Percentiles rank a stretch among this genome's conserved stretches.
Evolutionary conservation across 116 monocot species (phyloP).

Genomic region (Papilionanthe hybrid): DNA sequence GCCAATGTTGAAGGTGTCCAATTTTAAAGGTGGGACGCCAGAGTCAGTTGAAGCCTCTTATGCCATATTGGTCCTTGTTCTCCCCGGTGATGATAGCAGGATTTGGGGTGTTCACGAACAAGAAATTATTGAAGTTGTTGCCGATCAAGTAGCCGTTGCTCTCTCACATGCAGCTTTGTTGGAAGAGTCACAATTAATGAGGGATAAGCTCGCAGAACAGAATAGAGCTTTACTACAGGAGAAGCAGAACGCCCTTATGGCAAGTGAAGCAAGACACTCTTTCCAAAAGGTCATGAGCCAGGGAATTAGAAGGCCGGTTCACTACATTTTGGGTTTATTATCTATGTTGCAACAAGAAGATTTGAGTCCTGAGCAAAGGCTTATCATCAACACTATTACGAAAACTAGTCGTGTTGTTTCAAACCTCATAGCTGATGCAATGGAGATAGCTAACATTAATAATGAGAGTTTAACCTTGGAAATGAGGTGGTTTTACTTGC

Average conservation of each 20-base stretch:
- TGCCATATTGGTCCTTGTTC: slow-evolving; percentile 50
- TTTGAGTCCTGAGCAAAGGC: slow-evolving; percentile 35
- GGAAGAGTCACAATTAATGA: slow-evolving; percentile 49
- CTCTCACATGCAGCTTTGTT: slow-evolving; percentile 57
- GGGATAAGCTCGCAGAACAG: slow-evolving; percentile 43
- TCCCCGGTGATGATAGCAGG: slow-evolving; percentile 22
- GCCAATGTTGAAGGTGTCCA: slow-evolving; percentile 30
- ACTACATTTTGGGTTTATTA: slow-evolving; percentile 27
- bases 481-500: slow-evolving; percentile 35
- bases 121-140: slow-evolving; percentile 58
- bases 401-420: slow-evolving; percentile 36
- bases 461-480: slow-evolving; percentile 28
- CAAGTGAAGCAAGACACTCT: slow-evolving; percentile 36
- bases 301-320: slow-evolving; percentile 36
- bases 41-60: slow-evolving; percentile 23
- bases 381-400: slow-evolving; percentile 24
- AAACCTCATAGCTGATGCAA: slow-evolving; percentile 34
- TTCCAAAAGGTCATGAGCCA: slow-evolving; percentile 41
- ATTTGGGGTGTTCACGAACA: slow-evolving; percentile 46
- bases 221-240: slow-evolving; percentile 35
- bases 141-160: slow-evolving; percentile 62
- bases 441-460: slow-evolving; percentile 18
- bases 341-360: slow-evolving; percentile 44
- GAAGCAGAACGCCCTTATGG: slow-evolving; percentile 24
- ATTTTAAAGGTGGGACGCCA: slow-evolving; percentile 37